phyloP scores from a whole-genome alignment of 306 rosid species.

The Sechiopsis laciniata region DNA sequence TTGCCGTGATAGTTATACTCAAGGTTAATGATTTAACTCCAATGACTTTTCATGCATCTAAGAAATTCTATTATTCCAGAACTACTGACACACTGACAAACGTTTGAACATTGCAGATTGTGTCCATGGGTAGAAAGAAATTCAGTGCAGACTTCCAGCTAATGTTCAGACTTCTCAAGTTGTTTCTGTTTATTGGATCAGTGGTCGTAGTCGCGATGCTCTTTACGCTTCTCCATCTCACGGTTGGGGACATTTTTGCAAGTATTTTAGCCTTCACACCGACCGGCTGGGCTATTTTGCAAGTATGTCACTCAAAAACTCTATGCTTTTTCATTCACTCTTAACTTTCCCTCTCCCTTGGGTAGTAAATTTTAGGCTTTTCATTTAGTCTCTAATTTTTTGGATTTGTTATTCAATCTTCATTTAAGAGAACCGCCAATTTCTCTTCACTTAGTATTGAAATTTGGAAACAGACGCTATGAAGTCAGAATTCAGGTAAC shows the following conservation, averaged over 20 bases:
- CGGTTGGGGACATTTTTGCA: slow-evolving; percentile 69
- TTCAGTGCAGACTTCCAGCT: slow-evolving; percentile 96
- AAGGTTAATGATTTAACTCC: slow-evolving; percentile 48
- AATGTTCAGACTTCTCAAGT: slow-evolving; percentile 88
- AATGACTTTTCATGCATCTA: slow-evolving; percentile 19
- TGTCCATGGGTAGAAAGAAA: slow-evolving; percentile 80
- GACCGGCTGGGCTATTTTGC: slow-evolving; percentile 84
- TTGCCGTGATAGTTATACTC: slow-evolving; percentile 70
- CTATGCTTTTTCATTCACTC: background rate
- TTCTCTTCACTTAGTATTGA: background rate
- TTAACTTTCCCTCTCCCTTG: background rate
- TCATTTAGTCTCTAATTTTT: background rate
- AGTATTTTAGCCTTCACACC: slow-evolving; percentile 89
- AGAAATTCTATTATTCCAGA: slow-evolving; percentile 15
- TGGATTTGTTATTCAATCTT: no score
- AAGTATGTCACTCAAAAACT: slow-evolving; percentile 35
- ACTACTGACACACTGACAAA: background rate
- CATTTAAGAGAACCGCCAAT: no score
- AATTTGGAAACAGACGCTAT: no score
- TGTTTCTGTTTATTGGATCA: slow-evolving; percentile 64
- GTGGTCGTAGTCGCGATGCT: slow-evolving; percentile 48
- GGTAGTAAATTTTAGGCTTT: background rate
- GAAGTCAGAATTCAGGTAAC: background rate
- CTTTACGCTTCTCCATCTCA: slow-evolving; percentile 60
- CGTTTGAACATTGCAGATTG: slow-evolving; percentile 61